A percentile compares a stretch with the other conserved stretches of the same genome.
These are phyloP conservation scores for Chalaropsis thielavioides DNA, from an alignment of 2,329 filamentous ascomycete species.

Conservation along the genomic window DNA sequence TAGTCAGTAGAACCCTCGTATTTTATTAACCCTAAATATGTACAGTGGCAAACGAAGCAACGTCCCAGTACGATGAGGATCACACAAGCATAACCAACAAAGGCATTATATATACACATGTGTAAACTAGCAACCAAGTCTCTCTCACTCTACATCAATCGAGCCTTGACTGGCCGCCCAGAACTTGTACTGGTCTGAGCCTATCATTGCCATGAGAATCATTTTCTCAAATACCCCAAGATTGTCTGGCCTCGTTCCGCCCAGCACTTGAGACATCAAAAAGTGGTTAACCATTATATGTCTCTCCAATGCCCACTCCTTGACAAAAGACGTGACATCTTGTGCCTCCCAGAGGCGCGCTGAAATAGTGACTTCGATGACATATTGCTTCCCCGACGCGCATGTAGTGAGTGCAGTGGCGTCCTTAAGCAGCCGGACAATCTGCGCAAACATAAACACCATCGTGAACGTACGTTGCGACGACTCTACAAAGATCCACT, in stretches of 20 bases:
- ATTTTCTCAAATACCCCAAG: constrained; percentile 11
- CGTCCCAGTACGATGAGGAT: no score
- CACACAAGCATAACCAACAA: no score
- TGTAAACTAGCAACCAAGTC: not conserved
- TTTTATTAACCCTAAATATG: no score
- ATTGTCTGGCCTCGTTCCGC: not conserved
- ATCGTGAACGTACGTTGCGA: constrained; percentile 37
- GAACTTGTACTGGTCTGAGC: constrained; percentile 9
- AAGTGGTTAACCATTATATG: constrained; percentile 11
- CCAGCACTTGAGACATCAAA: not conserved
- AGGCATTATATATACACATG: not conserved
- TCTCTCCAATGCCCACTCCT: constrained; percentile 8
- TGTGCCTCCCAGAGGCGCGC: constrained; percentile 28
- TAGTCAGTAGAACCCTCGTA: no score
- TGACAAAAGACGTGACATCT: constrained; percentile 27
- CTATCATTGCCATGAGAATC: constrained; percentile 8
- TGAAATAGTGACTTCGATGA: constrained; percentile 28
- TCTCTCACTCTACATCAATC: not conserved
- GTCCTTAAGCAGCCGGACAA: constrained; percentile 26
- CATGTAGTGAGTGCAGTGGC: constrained; percentile 16
- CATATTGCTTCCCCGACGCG: constrained; percentile 25
- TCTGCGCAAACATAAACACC: constrained; percentile 32
- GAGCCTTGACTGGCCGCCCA: constrained; percentile 3
- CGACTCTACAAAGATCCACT: constrained; percentile 41
- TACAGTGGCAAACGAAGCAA: no score